Conservation (phyloP, 805 yeast genomes). For the Zygoascus flipseniorum region DNA sequence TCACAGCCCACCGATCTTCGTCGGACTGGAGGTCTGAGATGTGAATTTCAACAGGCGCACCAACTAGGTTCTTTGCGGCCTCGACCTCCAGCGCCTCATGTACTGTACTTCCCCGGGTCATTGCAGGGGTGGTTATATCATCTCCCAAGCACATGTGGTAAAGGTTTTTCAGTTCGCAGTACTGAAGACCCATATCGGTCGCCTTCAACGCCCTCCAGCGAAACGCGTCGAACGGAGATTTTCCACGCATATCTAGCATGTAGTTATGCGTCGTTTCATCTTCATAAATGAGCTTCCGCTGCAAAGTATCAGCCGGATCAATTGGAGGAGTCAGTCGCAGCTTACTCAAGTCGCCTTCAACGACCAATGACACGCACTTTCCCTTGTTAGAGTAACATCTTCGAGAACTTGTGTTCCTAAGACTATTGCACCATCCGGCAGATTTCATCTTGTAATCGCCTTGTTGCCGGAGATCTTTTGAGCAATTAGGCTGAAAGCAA, state of each 20-base stretch:
- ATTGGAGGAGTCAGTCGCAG: background rate
- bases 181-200: conserved; percentile 17
- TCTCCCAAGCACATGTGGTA: conserved; percentile 9
- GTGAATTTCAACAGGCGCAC: background rate
- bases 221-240: conserved; percentile 8
- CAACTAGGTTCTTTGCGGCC: background rate
- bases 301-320: too few relatives aligned
- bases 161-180: conserved; percentile 20
- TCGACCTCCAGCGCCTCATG: conserved; percentile 15
- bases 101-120: conserved; percentile 15
- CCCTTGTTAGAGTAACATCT: background rate
- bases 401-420: too few relatives aligned
- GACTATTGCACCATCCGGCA: too few relatives aligned
- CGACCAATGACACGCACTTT: background rate
- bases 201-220: conserved; percentile 13
- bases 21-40: background rate
- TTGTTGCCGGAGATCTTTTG: conserved; percentile 31
- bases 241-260: background rate
- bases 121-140: conserved; percentile 8
- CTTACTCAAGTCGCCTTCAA: background rate
- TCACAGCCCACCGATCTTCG: conserved; percentile 16
- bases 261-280: background rate
- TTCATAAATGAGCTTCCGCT: background rate
- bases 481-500: conserved; percentile 70
- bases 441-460: background rate